A percentile compares a stretch with the other conserved stretches of the same genome.
Conservation (phyloP, 768 basidiomycete genomes). For the Boletus patriciae region DNA sequence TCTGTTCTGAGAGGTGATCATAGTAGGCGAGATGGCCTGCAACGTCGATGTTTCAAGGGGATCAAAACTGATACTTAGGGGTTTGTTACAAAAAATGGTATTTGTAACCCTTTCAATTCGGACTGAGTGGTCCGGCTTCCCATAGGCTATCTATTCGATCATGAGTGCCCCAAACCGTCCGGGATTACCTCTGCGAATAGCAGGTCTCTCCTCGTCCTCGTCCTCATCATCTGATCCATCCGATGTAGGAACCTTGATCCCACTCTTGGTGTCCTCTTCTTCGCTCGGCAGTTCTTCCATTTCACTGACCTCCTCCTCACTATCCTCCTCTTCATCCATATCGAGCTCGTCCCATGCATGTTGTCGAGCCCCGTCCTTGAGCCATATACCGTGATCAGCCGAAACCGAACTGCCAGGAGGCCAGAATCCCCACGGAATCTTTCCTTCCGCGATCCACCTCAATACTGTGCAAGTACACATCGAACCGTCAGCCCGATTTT, state of each 20-base stretch:
- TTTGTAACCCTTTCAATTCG: too few species aligned
- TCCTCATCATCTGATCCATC: conserved; percentile 25
- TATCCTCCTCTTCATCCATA: conserved; percentile 35
- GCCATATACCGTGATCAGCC: conserved; percentile 55
- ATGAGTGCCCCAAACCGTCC: conserved; percentile 36
- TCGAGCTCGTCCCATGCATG: conserved; percentile 24
- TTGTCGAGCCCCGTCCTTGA: conserved; percentile 36
- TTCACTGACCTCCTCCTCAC: conserved; percentile 27
- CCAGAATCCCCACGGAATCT: conserved; percentile 83
- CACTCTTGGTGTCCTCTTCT: conserved; percentile 1
- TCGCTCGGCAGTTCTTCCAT: conserved; percentile 12
- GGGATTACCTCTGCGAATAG: conserved; percentile 3
- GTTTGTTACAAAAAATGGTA: too few species aligned
- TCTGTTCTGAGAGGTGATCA: too few species aligned
- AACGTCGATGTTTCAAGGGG: too few species aligned
- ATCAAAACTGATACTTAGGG: too few species aligned
- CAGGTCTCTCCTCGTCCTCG: conserved; percentile 1
- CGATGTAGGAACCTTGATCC: neutral
- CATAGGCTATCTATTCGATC: conserved; percentile 18
- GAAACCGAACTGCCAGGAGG: conserved; percentile 50
- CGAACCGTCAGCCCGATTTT: neutral
- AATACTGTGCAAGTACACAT: conserved; percentile 52
- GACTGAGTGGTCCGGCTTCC: too few species aligned
- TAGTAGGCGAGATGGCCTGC: too few species aligned
- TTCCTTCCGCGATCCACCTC: conserved; percentile 78